Conservation (phyloP, 2,329 filamentous ascomycete genomes). For the Alternaria triticimaculans region DNA sequence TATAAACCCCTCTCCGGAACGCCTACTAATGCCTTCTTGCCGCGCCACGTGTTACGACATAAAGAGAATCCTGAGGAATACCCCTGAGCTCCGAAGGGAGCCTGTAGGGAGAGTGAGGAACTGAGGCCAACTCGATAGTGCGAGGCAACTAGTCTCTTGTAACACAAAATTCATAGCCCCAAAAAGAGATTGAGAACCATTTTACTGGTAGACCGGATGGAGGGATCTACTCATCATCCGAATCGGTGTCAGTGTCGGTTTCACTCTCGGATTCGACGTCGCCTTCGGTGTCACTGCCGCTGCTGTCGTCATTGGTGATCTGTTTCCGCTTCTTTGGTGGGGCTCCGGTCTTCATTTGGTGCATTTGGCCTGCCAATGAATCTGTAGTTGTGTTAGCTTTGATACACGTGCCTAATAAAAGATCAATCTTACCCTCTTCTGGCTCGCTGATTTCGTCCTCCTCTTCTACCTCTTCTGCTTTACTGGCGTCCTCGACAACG, state of each 20-base stretch:
- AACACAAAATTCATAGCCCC: not conserved
- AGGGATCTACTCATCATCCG: conserved; percentile 47
- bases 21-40: conserved; percentile 9
- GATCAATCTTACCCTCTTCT: conserved; percentile 78
- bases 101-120: not conserved
- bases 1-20: not conserved
- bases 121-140: not conserved
- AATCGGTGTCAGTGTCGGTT: conserved; percentile 53
- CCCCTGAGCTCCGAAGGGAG: not conserved
- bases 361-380: conserved; percentile 90
- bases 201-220: not conserved
- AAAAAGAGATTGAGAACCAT: not conserved
- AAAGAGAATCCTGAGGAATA: not conserved
- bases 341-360: conserved; percentile 76
- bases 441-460: conserved; percentile 98
- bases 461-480: conserved; percentile 78
- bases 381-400: conserved; percentile 61
- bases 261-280: conserved; percentile 62
- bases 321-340: conserved; percentile 65
- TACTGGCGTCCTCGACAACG: conserved; percentile 85
- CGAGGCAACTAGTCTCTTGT: not conserved
- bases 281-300: conserved; percentile 69
- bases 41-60: not conserved
- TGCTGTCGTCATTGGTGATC: conserved; percentile 65
- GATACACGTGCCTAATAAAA: not conserved